Percentiles rank a stretch among this genome's conserved stretches.
Conservation (phyloP, 192 early-diverging fungal species). For the Coemansia sp. region DNA sequence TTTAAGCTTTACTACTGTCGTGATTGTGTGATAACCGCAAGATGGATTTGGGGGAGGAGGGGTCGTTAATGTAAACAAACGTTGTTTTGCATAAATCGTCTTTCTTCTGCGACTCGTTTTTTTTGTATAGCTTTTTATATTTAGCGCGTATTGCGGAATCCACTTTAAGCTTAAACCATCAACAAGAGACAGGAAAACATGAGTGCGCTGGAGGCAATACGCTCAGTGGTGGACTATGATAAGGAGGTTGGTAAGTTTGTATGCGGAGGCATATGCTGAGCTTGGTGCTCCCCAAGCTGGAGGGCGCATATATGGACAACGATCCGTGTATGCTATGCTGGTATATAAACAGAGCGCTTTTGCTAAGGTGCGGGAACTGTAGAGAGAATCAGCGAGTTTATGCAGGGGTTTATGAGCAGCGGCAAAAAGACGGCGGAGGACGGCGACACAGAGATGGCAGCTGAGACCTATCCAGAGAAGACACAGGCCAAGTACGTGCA, state of each 20-base stretch:
- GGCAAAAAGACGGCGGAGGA: conserved; percentile 19
- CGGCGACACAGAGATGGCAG: conserved; percentile 16
- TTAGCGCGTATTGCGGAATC: background rate
- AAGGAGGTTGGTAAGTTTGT: conserved; percentile 36
- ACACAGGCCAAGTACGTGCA: conserved; percentile 46
- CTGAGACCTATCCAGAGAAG: conserved; percentile 15
- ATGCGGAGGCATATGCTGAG: too few relatives aligned
- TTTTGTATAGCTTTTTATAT: background rate
- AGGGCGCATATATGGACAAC: too few relatives aligned
- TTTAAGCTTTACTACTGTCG: background rate
- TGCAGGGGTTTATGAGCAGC: conserved; percentile 29
- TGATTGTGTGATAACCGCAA: background rate
- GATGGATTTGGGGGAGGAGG: too few relatives aligned
- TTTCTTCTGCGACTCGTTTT: background rate
- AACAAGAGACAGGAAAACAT: conserved; percentile 7
- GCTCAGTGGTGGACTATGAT: conserved; percentile 45
- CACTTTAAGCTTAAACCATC: background rate
- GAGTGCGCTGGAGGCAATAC: conserved; percentile 47
- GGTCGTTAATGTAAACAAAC: conserved; percentile 1
- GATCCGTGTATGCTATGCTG: too few relatives aligned
- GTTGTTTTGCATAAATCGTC: background rate
- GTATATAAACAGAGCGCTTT: too few relatives aligned
- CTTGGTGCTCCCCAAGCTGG: too few relatives aligned
- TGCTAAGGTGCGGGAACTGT: background rate
- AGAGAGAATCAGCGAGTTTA: conserved; percentile 34